Base-by-base conservation (phyloP, 768 basidiomycete species). In the Astraeus odoratus region DNA sequence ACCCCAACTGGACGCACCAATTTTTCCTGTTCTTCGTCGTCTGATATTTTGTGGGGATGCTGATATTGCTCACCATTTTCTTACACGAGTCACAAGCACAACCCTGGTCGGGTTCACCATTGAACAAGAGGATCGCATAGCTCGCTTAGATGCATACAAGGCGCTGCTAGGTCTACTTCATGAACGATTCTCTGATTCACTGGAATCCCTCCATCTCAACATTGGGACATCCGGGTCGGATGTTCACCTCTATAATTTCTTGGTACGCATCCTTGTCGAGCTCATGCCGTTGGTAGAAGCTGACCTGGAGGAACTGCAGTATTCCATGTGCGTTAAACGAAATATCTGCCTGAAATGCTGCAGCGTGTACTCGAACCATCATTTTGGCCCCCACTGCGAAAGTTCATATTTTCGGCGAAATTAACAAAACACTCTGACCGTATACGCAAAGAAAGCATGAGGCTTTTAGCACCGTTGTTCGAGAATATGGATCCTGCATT, bases 171-270 rank as follows among this genome's bases (percentile, higher is more conserved):
- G 13, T 29, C 16, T 20, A 34, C 42, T 47, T 19, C 12, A 22
- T 5, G 23, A 26, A 30, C 43, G 23, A 35, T 22, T 47, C 15
- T 18, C 23, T 9, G 29, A 19, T 16, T 47, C 46, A 19, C 24
- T 47, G 8, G 43, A 44, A 25, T 47, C 46, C 15, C 18, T 47
- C 16, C 22, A 47, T 43, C 15, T 47, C 27, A 40, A 47, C 27
- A n/a, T 47, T 16, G 39, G 39, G 16, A 15, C n/a, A 25, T 6
- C 8, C 19, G 7, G 42, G 42, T 22, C 43, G 41, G n/a, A 35
- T 34, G 31, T 36, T 20, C 40, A 35, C 23, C 8, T 23, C 15
- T 1, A 16, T 22, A 24, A 44, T 12, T 27, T 47, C 22, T 7
- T 47, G 15, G 33, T 18, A 7, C 6, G 22, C 16, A 43, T 35